A percentile compares a stretch with the other conserved stretches of the same genome.
Conservation (phyloP, 345 rosid species). For the Raphanus sativus region DNA sequence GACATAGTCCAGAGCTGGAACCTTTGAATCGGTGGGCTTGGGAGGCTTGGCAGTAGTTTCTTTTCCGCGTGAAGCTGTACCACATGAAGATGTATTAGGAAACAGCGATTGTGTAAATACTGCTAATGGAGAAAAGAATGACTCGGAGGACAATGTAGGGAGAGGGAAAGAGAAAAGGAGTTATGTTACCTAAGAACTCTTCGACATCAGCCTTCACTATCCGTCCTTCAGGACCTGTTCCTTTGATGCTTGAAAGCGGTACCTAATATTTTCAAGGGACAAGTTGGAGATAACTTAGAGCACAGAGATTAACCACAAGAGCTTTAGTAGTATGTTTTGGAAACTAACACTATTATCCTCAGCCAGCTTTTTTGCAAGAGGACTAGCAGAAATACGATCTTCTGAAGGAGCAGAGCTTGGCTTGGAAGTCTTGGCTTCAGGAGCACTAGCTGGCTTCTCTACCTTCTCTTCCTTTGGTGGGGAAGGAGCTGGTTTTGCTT, state of each 20-base stretch:
- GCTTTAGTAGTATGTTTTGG: background rate
- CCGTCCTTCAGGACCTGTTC: slow-evolving; percentile 88
- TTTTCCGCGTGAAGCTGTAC: slow-evolving; percentile 70
- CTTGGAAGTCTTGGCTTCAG: slow-evolving; percentile 60
- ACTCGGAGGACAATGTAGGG: background rate
- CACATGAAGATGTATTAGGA: slow-evolving; percentile 25
- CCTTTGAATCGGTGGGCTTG: slow-evolving; percentile 44
- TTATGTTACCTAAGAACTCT: slow-evolving; percentile 74
- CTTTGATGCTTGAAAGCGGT: slow-evolving; percentile 76
- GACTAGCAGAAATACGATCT: slow-evolving; percentile 85
- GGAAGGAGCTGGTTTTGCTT: slow-evolving; percentile 51
- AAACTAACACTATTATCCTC: slow-evolving; percentile 73
- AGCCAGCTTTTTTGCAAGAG: slow-evolving; percentile 86
- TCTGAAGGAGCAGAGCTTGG: slow-evolving; percentile 49
- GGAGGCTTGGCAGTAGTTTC: slow-evolving; percentile 60
- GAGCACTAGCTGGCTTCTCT: slow-evolving; percentile 54
- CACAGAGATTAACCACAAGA: slow-evolving; percentile 3
- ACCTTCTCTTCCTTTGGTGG: slow-evolving; percentile 61
- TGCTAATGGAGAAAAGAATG: background rate
- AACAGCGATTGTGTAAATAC: slow-evolving; percentile 9
- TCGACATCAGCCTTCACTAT: slow-evolving; percentile 92
- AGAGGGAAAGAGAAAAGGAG: background rate
- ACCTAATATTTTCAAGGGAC: slow-evolving; percentile 48
- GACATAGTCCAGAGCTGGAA: slow-evolving; percentile 67
- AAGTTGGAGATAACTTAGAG: background rate